These are phyloP conservation scores for Solanum stenotomum DNA, from an alignment of 257 asterid species.

Conservation along the genomic window DNA sequence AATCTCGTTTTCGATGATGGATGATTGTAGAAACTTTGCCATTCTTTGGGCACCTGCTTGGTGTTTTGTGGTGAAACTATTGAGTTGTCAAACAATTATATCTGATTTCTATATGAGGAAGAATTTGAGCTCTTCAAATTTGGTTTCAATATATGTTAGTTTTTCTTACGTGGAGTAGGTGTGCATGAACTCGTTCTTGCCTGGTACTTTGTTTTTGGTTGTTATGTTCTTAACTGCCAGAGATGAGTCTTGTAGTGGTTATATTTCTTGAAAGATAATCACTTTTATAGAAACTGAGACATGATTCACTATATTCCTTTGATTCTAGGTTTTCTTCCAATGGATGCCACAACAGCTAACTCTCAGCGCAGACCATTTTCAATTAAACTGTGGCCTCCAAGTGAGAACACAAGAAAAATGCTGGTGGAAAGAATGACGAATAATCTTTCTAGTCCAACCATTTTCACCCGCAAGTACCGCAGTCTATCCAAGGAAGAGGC, in stretches of 20 bases:
- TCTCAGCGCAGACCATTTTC: conserved; percentile 53
- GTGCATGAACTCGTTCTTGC: neutral
- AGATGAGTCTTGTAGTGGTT: neutral
- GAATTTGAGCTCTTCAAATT: neutral
- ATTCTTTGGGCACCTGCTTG: neutral
- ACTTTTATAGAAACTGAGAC: neutral
- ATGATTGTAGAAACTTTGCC: neutral
- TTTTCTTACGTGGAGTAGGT: neutral
- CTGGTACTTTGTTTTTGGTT: neutral
- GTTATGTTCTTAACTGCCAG: neutral
- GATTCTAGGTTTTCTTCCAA: conserved; percentile 13
- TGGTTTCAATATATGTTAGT: neutral
- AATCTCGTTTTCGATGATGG: neutral
- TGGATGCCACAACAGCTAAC: conserved; percentile 52
- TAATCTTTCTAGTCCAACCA: conserved; percentile 83
- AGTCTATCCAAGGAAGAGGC: conserved; percentile 53
- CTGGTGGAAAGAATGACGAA: conserved; percentile 71
- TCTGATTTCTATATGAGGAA: neutral
- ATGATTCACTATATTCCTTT: neutral
- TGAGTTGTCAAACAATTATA: neutral
- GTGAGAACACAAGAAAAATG: conserved; percentile 64
- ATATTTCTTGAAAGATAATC: neutral
- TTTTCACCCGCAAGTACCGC: conserved; percentile 84
- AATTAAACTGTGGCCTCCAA: conserved; percentile 96
- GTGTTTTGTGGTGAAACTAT: neutral